Conservation (phyloP, 2,329 filamentous ascomycete genomes). For the Eurotiales sp. region DNA sequence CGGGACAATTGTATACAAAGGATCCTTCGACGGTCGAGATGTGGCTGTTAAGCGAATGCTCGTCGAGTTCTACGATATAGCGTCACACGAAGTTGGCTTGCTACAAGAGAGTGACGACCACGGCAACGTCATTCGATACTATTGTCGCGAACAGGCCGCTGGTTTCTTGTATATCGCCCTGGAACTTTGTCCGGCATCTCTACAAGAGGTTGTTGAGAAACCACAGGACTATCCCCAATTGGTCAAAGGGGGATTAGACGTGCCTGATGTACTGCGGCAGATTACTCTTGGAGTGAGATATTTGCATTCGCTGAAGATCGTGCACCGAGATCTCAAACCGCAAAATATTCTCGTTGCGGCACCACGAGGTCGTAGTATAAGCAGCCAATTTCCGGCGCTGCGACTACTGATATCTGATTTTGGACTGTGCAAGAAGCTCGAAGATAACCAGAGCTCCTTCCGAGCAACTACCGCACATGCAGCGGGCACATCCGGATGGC, state of each 20-base stretch:
- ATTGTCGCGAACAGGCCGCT: conserved; percentile 80
- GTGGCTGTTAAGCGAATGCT: conserved; percentile 97
- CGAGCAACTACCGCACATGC: conserved; percentile 91
- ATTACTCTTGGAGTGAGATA: conserved; percentile 86
- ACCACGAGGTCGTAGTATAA: conserved; percentile 45
- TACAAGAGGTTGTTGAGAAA: conserved; percentile 85
- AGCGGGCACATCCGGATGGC: conserved; percentile 91
- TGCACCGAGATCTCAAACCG: conserved; percentile 94
- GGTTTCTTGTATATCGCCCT: conserved; percentile 95
- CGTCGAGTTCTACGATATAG: conserved; percentile 92
- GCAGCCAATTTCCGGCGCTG: conserved; percentile 55
- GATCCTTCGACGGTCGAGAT: conserved; percentile 87
- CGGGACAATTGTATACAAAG: conserved; percentile 92
- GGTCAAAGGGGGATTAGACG: conserved; percentile 62
- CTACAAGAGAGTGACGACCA: conserved; percentile 93
- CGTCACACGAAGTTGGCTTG: conserved; percentile 86
- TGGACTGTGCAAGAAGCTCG: conserved; percentile 93
- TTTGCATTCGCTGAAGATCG: conserved; percentile 86
- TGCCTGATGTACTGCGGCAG: conserved; percentile 78
- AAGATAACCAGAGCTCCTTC: conserved; percentile 90
- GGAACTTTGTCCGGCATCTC: conserved; percentile 87
- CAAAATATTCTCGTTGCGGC: conserved; percentile 89
- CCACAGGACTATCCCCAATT: conserved; percentile 64
- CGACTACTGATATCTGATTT: conserved; percentile 97
- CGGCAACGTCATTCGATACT: conserved; percentile 94